Evolutionary conservation across 176 grass and related monocot genomes (phyloP), one percentile per base, ranked within the genome.

Genomic region (Tuctoria greenei): DNA sequence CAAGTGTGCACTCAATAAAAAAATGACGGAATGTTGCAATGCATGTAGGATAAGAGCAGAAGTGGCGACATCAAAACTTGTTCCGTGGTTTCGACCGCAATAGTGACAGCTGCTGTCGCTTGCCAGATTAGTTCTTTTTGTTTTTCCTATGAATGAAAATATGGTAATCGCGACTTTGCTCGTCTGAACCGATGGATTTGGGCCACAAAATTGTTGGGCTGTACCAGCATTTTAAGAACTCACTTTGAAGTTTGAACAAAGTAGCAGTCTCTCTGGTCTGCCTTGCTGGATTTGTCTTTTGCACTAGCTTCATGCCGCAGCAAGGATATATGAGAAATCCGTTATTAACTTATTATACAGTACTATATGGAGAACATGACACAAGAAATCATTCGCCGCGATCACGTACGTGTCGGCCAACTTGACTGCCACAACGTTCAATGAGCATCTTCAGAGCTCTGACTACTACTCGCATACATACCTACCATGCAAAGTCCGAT

Each of bases 251-350:
- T 23, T 6, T 61, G 31, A 54, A 68, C 23, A 80, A 5, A 54
- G 50, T 0, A 75, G 28, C 50, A 23, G 58, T 49, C 6, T 31
- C 7, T 15, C 50, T 38, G 8, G 11, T 49, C 11, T 49, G 50
- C 71, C 38, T 58, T 24, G 50, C 25, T 75, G 71, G 26, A 37
- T 75, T 82, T 75, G 80, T 75, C 81, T 26, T 82, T 39, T 49
- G 51, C 52, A 25, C 41, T 47, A 68, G 68, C 63, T 18, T 49
- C n/a, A 40, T 61, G 40, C 3, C 3, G 31, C 52, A 61, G 10
- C 10, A 69, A 46, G 17, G 11, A 26, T 67, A 55, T n/a, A n/a
- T n/a, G n/a, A 67, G 59, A 41, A 57, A 26, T 23, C 20, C 12
- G 8, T 8, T 25, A 40, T 40, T 40, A 40, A n/a, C n/a, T n/a